Percentiles rank a stretch among this genome's conserved stretches.
These are phyloP conservation scores for Exophiala bonariae DNA, from an alignment of 2,329 filamentous ascomycete species.

Conservation along the genomic window DNA sequence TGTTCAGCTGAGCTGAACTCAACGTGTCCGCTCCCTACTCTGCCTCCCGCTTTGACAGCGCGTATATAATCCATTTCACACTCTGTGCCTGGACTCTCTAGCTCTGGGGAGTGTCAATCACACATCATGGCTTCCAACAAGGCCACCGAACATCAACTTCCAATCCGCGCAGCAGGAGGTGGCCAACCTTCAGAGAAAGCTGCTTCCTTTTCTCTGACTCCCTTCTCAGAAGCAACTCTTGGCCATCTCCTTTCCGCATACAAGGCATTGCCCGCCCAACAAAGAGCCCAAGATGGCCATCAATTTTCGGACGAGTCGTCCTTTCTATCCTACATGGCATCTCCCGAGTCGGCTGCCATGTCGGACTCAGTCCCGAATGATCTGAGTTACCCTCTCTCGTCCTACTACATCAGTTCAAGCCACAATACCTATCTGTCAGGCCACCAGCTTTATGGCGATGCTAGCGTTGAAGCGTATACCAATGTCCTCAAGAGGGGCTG, in stretches of 20 bases:
- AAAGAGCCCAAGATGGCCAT: conserved; percentile 19
- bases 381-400: conserved; percentile 68
- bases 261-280: conserved; percentile 28
- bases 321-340: conserved; percentile 47
- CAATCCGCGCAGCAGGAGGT: conserved; percentile 24
- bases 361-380: conserved; percentile 57
- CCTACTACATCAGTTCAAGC: conserved; percentile 93
- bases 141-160: neutral
- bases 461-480: conserved; percentile 76
- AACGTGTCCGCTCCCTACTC: neutral
- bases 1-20: too few relatives aligned
- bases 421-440: conserved; percentile 92
- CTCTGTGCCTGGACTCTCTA: too few relatives aligned
- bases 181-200: conserved; percentile 21
- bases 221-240: conserved; percentile 36
- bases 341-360: conserved; percentile 43
- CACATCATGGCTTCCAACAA: neutral
- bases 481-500: conserved; percentile 75
- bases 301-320: conserved; percentile 20
- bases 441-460: conserved; percentile 77
- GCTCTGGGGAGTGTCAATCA: neutral
- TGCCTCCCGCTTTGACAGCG: too few relatives aligned
- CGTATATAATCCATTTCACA: too few relatives aligned
- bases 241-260: conserved; percentile 38
- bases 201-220: conserved; percentile 7